Percentiles rank a stretch among this genome's conserved stretches.
Evolutionary conservation across 1,284 basidiomycete genomes (phyloP).

Genomic region (Marasmius fiardii): DNA sequence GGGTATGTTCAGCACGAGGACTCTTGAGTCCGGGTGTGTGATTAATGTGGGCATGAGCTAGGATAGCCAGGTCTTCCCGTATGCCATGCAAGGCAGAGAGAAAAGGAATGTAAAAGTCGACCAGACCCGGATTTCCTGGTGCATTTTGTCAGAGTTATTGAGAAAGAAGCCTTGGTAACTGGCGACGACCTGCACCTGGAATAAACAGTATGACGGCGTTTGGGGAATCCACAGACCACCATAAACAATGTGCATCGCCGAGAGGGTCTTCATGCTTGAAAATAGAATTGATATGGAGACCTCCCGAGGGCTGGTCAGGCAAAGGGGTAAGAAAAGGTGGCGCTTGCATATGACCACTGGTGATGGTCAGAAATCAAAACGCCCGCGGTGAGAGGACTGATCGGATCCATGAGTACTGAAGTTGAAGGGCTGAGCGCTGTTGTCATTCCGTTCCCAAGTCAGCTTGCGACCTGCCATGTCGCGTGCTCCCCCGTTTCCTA

Average conservation of each 20-base stretch:
- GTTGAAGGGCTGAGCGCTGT: not conserved
- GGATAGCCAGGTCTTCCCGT: slow-evolving; percentile 57
- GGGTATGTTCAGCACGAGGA: slow-evolving; percentile 20
- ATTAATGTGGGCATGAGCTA: not conserved
- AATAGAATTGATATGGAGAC: slow-evolving; percentile 27
- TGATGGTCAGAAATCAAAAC: too few relatives aligned
- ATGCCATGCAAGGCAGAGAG: not conserved
- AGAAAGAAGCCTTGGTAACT: not conserved
- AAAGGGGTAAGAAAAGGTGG: slow-evolving; percentile 32
- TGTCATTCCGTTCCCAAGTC: not conserved
- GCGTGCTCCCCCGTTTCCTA: slow-evolving; percentile 49
- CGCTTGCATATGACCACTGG: too few relatives aligned
- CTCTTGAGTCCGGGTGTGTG: too few relatives aligned
- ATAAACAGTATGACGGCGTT: slow-evolving; percentile 49
- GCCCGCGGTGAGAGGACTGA: too few relatives aligned
- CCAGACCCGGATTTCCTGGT: not conserved
- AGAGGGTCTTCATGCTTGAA: slow-evolving; percentile 35
- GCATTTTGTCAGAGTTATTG: too few relatives aligned
- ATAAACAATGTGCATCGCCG: slow-evolving; percentile 43
- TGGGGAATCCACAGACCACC: slow-evolving; percentile 45
- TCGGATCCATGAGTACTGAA: too few relatives aligned
- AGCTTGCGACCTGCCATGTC: slow-evolving; percentile 38
- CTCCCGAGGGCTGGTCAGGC: slow-evolving; percentile 6
- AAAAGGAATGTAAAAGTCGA: too few relatives aligned
- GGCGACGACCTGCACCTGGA: slow-evolving; percentile 41